Conservation (phyloP, 768 basidiomycete species). For the Mycena alexandri region DNA sequence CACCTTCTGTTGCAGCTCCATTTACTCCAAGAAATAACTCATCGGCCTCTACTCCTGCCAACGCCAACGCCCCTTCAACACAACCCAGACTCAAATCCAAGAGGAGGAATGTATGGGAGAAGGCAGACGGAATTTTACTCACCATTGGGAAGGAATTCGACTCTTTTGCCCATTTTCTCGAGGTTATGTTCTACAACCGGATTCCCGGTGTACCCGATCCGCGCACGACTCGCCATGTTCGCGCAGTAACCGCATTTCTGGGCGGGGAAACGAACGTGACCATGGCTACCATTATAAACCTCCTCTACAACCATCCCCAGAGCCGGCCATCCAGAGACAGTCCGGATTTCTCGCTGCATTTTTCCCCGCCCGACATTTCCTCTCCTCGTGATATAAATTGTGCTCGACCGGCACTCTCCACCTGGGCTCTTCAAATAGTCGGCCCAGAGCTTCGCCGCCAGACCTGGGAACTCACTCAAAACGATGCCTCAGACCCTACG, state of each 20-base stretch:
- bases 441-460: slow-evolving; percentile 1
- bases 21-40: not conserved
- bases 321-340: slow-evolving; percentile 10
- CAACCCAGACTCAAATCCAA: not conserved
- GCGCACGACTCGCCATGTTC: not conserved
- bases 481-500: slow-evolving; percentile 12
- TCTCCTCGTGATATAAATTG: slow-evolving; percentile 8
- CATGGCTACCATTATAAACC: slow-evolving; percentile 33
- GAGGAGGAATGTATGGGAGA: not conserved
- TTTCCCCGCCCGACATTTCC: slow-evolving; percentile 1
- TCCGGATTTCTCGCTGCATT: not conserved
- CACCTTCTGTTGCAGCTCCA: not conserved
- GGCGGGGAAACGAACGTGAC: slow-evolving; percentile 31
- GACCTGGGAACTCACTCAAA: slow-evolving; percentile 14
- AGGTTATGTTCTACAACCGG: slow-evolving; percentile 20
- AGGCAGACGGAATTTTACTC: not conserved
- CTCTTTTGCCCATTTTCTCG: slow-evolving; percentile 7
- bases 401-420: slow-evolving; percentile 5
- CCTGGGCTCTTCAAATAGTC: slow-evolving; percentile 20
- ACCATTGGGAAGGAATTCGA: slow-evolving; percentile 12
- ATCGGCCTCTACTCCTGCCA: not conserved
- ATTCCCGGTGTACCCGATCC: slow-evolving; percentile 1
- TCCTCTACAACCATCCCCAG: slow-evolving; percentile 38
- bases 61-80: not conserved
- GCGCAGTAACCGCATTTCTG: not conserved